These are phyloP conservation scores for Xylariaceae sp. DNA, from an alignment of 2,329 filamentous ascomycete species.

Conservation along the genomic window DNA sequence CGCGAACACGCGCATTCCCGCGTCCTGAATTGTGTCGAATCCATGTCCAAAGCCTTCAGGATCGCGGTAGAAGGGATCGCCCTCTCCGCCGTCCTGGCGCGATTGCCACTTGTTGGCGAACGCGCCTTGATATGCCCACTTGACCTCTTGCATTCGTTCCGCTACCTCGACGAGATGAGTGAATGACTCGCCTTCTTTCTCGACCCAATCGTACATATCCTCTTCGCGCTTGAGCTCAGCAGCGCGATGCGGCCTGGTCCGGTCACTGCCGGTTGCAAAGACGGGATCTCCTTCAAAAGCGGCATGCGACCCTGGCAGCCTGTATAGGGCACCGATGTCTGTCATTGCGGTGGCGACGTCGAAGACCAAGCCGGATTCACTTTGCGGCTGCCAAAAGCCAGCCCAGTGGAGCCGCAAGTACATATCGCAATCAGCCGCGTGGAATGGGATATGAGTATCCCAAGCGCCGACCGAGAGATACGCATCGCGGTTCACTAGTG, in stretches of 20 bases:
- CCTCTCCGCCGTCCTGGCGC: constrained; percentile 38
- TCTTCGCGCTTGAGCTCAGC: constrained; percentile 28
- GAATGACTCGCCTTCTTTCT: constrained; percentile 34
- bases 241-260: constrained; percentile 21
- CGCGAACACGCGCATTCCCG: constrained; percentile 34
- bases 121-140: constrained; percentile 21
- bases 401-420: constrained; percentile 41
- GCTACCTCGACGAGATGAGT: constrained; percentile 33
- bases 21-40: constrained; percentile 32
- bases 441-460: constrained; percentile 48
- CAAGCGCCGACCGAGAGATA: constrained; percentile 42
- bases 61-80: constrained; percentile 42
- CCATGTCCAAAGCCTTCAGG: constrained; percentile 34
- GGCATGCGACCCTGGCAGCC: constrained; percentile 34
- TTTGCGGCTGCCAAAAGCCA: constrained; percentile 38
- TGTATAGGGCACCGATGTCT: constrained; percentile 40
- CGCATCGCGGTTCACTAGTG: constrained; percentile 43
- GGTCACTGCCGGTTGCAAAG: constrained; percentile 16
- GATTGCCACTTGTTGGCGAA: constrained; percentile 39
- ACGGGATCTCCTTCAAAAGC: constrained; percentile 33
- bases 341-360: constrained; percentile 40
- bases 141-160: constrained; percentile 29
- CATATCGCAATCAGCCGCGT: constrained; percentile 44
- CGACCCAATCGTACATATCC: constrained; percentile 29
- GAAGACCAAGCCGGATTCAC: constrained; percentile 37